A percentile compares a stretch with the other conserved stretches of the same genome.
Evolutionary conservation across 2,329 filamentous ascomycete species (phyloP).

Genomic region (Cladosporium velox): DNA sequence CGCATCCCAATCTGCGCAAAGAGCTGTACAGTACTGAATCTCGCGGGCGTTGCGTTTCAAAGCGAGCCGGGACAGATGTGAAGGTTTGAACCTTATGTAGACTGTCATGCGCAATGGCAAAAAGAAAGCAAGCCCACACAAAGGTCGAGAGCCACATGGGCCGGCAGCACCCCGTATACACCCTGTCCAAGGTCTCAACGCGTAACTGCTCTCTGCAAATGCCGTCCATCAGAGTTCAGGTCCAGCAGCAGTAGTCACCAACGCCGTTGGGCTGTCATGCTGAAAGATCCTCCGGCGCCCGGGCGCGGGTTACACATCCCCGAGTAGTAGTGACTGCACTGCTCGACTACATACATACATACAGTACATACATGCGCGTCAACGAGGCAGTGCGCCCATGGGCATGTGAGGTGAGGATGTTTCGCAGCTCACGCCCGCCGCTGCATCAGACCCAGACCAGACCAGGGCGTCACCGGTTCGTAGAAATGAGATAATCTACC

Average conservation of each 20-base stretch:
- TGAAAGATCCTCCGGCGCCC: constrained; percentile 16
- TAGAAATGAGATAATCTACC: background rate
- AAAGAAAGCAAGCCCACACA: background rate
- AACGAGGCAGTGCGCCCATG: constrained; percentile 17
- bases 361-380: constrained; percentile 1
- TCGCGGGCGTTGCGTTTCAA: constrained; percentile 16
- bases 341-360: background rate
- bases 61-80: constrained; percentile 15
- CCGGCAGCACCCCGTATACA: background rate
- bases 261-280: constrained; percentile 17
- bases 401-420: constrained; percentile 13
- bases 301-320: constrained; percentile 14
- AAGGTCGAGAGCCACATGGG: constrained; percentile 13
- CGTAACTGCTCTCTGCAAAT: constrained; percentile 3
- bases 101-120: constrained; percentile 18
- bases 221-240: constrained; percentile 6
- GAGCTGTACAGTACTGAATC: background rate
- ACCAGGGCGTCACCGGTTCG: constrained; percentile 6
- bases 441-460: background rate
- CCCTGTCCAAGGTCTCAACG: constrained; percentile 6
- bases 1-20: constrained; percentile 1
- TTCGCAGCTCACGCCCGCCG: constrained; percentile 12
- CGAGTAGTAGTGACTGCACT: background rate
- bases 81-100: constrained; percentile 21
- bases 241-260: constrained; percentile 2